A percentile compares a stretch with the other conserved stretches of the same genome.
These are phyloP conservation scores for Nicotiana knightiana DNA, from an alignment of 257 asterid species.

Conservation along the genomic window DNA sequence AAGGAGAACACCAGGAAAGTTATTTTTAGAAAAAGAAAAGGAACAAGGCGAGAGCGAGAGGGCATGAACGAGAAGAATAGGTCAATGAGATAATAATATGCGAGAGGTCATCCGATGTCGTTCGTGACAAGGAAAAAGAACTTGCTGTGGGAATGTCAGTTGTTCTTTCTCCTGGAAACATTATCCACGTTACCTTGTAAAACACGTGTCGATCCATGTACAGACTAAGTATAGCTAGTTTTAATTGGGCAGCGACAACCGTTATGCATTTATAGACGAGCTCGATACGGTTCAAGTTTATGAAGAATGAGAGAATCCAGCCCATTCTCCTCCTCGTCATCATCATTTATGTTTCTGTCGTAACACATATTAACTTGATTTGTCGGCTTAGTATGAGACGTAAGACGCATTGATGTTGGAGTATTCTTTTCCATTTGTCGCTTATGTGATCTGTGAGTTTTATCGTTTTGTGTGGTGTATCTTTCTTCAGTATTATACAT, in stretches of 20 bases:
- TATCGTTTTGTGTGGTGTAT: neutral
- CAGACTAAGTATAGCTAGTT: neutral
- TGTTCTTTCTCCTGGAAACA: neutral
- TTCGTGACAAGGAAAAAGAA: neutral
- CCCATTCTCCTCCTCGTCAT: neutral
- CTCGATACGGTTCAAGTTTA: neutral
- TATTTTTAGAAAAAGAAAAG: neutral
- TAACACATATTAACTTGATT: neutral
- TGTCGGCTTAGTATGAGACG: neutral
- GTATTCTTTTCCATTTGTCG: neutral
- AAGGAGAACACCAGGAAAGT: neutral
- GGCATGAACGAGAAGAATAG: neutral
- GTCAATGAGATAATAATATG: neutral
- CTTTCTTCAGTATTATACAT: neutral
- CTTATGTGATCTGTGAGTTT: neutral
- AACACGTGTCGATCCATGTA: neutral
- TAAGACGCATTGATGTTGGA: neutral
- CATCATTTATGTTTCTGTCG: neutral
- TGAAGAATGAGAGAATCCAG: neutral
- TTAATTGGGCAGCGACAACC: neutral
- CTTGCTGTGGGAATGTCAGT: neutral
- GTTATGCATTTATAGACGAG: neutral
- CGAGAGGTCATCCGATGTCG: neutral
- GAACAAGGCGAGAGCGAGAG: neutral
- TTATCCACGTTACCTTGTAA: neutral